These are phyloP conservation scores for Hygrophoropsis aurantiaca DNA, from an alignment of 768 basidiomycete species.

Conservation along the genomic window DNA sequence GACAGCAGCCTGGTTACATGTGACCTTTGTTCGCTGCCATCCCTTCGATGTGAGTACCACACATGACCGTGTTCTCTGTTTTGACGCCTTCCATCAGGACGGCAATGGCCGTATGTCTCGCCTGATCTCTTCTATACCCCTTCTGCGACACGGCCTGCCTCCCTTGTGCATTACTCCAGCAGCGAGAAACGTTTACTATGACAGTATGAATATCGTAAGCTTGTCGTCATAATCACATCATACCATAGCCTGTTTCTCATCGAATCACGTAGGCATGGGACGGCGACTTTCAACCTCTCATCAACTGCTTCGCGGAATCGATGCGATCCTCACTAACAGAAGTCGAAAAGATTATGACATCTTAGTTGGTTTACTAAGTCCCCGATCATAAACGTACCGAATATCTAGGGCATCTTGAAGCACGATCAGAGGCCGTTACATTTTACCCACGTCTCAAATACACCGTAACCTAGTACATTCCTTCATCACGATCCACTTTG, in stretches of 20 bases:
- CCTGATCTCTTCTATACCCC: constrained; percentile 33
- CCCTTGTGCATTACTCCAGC: constrained; percentile 27
- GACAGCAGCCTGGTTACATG: constrained; percentile 34
- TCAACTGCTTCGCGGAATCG: constrained; percentile 29
- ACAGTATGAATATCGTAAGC: constrained; percentile 32
- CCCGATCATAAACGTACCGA: too few relatives aligned
- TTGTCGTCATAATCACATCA: neutral
- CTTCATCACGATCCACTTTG: too few relatives aligned
- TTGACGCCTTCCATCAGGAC: constrained; percentile 17
- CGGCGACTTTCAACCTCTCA: constrained; percentile 32
- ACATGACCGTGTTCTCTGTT: neutral
- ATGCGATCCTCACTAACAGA: constrained; percentile 22
- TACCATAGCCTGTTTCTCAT: too few relatives aligned
- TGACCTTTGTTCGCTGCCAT: constrained; percentile 34
- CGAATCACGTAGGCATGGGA: constrained; percentile 35
- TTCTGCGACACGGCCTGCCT: constrained; percentile 31
- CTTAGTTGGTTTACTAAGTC: too few relatives aligned
- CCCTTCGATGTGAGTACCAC: constrained; percentile 30
- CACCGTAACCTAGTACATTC: too few relatives aligned
- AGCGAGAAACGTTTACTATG: constrained; percentile 24
- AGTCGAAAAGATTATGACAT: constrained; percentile 29
- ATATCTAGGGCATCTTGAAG: too few relatives aligned
- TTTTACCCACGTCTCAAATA: too few relatives aligned
- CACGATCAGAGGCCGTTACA: too few relatives aligned
- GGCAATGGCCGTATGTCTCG: constrained; percentile 36